Evolutionary conservation across 2,329 filamentous ascomycete genomes (phyloP).

Genomic region (Ceratocystis ficicola): DNA sequence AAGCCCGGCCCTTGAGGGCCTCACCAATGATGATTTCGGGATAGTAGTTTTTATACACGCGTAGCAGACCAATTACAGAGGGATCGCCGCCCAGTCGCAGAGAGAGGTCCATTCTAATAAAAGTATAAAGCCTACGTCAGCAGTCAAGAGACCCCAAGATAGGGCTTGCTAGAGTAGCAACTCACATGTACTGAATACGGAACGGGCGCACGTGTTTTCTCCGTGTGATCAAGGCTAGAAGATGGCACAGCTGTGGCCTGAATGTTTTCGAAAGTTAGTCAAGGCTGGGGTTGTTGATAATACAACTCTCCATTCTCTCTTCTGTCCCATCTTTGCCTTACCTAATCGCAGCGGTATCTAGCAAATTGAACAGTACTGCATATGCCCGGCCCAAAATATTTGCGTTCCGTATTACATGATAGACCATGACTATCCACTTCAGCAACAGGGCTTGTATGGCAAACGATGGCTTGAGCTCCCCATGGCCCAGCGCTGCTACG

Average conservation of each 20-base stretch:
- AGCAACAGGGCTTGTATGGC: constrained; percentile 58
- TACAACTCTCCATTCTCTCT: neutral
- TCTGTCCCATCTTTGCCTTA: constrained; percentile 28
- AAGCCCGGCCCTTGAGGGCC: constrained; percentile 46
- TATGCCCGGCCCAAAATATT: constrained; percentile 57
- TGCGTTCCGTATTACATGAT: constrained; percentile 56
- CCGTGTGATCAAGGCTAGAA: constrained; percentile 66
- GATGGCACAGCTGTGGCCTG: constrained; percentile 55
- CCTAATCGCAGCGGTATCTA: constrained; percentile 69
- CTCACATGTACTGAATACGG: constrained; percentile 63
- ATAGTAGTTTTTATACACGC: constrained; percentile 84
- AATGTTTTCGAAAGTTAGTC: constrained; percentile 12
- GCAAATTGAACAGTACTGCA: constrained; percentile 63
- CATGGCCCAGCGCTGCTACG: constrained; percentile 64
- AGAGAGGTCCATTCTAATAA: constrained; percentile 41
- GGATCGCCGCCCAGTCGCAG: constrained; percentile 59
- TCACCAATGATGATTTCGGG: constrained; percentile 75
- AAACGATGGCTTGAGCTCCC: constrained; percentile 60
- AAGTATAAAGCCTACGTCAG: neutral
- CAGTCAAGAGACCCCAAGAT: no score
- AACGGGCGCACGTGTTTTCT: constrained; percentile 75
- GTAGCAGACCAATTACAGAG: constrained; percentile 58
- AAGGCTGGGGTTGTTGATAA: neutral
- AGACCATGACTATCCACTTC: constrained; percentile 66
- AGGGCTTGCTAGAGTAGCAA: constrained; percentile 13